Evolutionary conservation across 805 yeast species (phyloP), one percentile per base, ranked within the genome.

Genomic region (Soucietia sequanensis): DNA sequence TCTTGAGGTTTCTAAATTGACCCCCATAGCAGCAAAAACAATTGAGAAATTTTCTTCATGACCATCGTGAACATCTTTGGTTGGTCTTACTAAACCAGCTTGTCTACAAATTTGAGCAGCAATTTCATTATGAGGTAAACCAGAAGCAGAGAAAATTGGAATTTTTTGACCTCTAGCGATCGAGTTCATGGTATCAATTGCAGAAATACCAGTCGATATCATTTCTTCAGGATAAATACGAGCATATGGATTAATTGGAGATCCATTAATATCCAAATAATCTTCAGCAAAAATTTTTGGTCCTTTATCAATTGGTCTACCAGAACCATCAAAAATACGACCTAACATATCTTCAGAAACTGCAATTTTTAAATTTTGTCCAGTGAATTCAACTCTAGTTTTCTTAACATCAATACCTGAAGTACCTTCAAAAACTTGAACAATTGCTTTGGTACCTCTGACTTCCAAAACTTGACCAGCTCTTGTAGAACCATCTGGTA

Each of bases 21-120:
- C 99, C 79, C 99, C 99, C 99, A 95, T 93, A 40, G 99, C 99
- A 26, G 98, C 99, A 58, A 93, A 93, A 24, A 93, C 99, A 68
- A 93, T 95, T 35, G 96, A 87, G 85, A 93, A 93, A 68, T 93
- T 93, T 55, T 93, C 99, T 70, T 93, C 99, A 67, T 93, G 99
- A 57, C 99, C 99, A 67, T 93, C 99, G 63, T 93, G 98, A 40
- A 93, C 98, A 64, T 91, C 99, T 72, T 93, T 93, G 25, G 99
- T 95, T 56, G 99, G 99, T 72, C 98, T 85, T 34, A 95, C 99
- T 60, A 93, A 77, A 52, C 98, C 96, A 26, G 99, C 99, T 73
- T 93, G 99, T 75, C 99, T 89, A 77, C 98, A 91, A 63, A 93
- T 91, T 70, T 93, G 99, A 29, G 99, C 99, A 42, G 99, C 99